A percentile compares a stretch with the other conserved stretches of the same genome.
Conservation (phyloP, 2,329 filamentous ascomycete species). For the Stagonosporopsis tanaceti region DNA sequence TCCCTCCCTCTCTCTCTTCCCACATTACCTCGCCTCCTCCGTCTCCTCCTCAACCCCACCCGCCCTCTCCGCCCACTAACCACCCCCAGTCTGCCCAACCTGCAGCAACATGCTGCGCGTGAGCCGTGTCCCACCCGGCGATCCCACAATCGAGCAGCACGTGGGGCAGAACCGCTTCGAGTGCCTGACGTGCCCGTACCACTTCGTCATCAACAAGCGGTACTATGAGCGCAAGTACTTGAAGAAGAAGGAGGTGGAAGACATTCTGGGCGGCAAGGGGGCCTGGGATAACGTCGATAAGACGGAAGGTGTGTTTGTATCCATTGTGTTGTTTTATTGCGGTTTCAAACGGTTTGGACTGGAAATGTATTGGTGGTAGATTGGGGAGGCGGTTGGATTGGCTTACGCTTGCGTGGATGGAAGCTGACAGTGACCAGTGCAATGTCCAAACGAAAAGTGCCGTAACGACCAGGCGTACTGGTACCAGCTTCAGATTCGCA, state of each 20-base stretch:
- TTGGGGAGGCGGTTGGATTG: too few relatives aligned
- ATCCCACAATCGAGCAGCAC: conserved; percentile 49
- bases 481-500: conserved; percentile 96
- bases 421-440: conserved; percentile 58
- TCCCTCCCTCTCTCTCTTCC: not conserved
- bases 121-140: conserved; percentile 56
- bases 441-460: conserved; percentile 84
- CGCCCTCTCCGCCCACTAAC: conserved; percentile 2
- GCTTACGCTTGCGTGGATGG: not conserved
- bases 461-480: conserved; percentile 87
- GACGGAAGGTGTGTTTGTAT: conserved; percentile 61
- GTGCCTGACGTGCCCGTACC: conserved; percentile 94
- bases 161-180: conserved; percentile 79
- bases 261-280: conserved; percentile 85
- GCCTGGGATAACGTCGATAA: conserved; percentile 94
- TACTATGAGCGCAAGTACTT: conserved; percentile 83
- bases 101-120: conserved; percentile 87
- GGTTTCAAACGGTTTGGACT: too few relatives aligned
- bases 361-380: too few relatives aligned
- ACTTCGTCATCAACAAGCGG: conserved; percentile 79
- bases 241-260: conserved; percentile 86
- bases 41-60: not conserved
- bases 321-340: too few relatives aligned
- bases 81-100: conserved; percentile 72
- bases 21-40: too few relatives aligned